Evolutionary conservation across 2,329 filamentous ascomycete genomes (phyloP).

Genomic region (Aureobasidium sp.): DNA sequence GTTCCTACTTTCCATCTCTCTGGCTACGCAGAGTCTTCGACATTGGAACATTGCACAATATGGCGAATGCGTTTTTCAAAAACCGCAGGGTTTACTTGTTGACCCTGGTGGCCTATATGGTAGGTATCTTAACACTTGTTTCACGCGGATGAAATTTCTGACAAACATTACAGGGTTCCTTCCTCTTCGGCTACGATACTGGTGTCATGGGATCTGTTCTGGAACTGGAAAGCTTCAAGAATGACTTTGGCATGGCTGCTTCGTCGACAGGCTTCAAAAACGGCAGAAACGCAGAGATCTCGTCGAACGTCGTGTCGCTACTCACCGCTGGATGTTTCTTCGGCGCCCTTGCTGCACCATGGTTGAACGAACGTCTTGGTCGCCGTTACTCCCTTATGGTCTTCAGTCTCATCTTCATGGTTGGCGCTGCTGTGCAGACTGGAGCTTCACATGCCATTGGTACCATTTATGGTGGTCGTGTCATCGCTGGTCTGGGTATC

Average conservation of each 20-base stretch:
- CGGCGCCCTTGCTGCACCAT: constrained; percentile 49
- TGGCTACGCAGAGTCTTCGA: not conserved
- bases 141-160: not conserved
- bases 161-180: constrained; percentile 18
- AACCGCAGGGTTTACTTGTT: constrained; percentile 38
- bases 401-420: constrained; percentile 46
- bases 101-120: constrained; percentile 35
- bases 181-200: constrained; percentile 37
- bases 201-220: constrained; percentile 60
- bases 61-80: constrained; percentile 25
- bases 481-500: constrained; percentile 45
- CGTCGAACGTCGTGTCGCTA: constrained; percentile 60
- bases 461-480: constrained; percentile 57
- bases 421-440: constrained; percentile 58
- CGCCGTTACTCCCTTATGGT: constrained; percentile 47
- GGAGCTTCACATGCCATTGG: constrained; percentile 49
- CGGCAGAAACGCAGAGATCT: constrained; percentile 37
- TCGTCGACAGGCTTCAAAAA: constrained; percentile 45
- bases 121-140: constrained; percentile 18
- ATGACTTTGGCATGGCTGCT: constrained; percentile 16
- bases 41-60: not conserved
- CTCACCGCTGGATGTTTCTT: constrained; percentile 61
- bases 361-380: constrained; percentile 47
- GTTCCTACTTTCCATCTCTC: not conserved
- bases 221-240: constrained; percentile 48